Base-by-base conservation (phyloP, 108 stramenopile species). In the Mayamaea pseudoterrestris region DNA sequence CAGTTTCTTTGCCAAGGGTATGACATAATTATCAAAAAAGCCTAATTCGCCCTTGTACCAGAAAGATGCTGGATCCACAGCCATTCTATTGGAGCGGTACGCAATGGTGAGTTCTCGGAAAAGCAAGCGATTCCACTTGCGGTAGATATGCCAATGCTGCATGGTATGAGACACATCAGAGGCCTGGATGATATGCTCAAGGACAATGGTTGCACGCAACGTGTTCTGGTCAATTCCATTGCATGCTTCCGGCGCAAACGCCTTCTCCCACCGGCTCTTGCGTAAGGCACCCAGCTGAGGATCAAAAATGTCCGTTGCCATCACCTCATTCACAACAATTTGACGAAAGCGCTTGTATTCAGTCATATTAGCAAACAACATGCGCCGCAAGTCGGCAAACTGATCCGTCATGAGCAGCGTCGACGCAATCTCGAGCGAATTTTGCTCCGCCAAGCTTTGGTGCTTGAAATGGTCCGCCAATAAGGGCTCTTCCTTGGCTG, bases 81-180 rank as follows among this genome's bases (percentile, higher is more conserved):
- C n/a, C 5, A 8, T 8, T 3, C 37, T 14, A 8, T 20, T 20
- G 16, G 16, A 20, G 20, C 37, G 37, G 20, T 39, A 39, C 18
- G 37, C 37, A 4, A 20, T 39, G 18, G 20, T 39, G 18, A 39
- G 16, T 39, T 39, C 37, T 39, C 20, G 18, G 20, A 39, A 39
- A 14, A 39, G 37, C 16, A 14, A 20, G 8, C 18, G 18, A 8
- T 39, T 39, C 37, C 37, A 39, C 8, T 39, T 39, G 3, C 37
- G 37, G 30, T 48, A 61, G 17, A 53, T 57, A 3, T 60, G 58
- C 59, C 59, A 75, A 37, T 63, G 64, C 45, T 75, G 74, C 36
- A 75, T 51, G 35, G 66, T 30, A 12, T 69, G 61, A 26, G 64
- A 55, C 9, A 75, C 69, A 53, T 75, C 74, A 5, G 74, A 69